Conservation (phyloP, 768 basidiomycete species). For the Collybiopsis confluens region DNA sequence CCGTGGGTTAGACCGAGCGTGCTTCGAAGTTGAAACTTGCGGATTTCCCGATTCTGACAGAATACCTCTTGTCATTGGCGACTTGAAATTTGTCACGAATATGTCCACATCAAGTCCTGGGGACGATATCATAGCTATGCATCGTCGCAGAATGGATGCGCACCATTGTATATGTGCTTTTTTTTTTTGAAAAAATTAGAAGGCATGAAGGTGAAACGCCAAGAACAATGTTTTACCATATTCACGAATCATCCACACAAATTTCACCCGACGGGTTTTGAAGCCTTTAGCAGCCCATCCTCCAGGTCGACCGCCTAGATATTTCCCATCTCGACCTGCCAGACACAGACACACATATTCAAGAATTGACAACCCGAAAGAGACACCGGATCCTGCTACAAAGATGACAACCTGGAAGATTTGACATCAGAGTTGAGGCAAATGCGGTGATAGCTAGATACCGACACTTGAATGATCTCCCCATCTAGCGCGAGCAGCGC, state of each 20-base stretch:
- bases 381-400: slow-evolving; percentile 73
- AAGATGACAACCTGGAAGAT: no score
- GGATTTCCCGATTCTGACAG: not conserved
- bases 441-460: no score
- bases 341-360: slow-evolving; percentile 60
- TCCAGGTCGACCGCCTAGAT: slow-evolving; percentile 42
- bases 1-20: not conserved
- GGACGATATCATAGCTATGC: slow-evolving; percentile 48
- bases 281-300: slow-evolving; percentile 37
- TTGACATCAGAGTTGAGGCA: no score
- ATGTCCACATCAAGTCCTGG: slow-evolving; percentile 60
- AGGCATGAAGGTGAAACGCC: not conserved
- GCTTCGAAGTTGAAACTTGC: not conserved
- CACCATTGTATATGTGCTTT: slow-evolving; percentile 77
- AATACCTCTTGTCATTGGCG: not conserved
- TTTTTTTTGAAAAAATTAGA: not conserved
- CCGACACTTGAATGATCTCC: slow-evolving; percentile 50
- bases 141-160: slow-evolving; percentile 59
- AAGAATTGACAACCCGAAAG: slow-evolving; percentile 63
- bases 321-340: slow-evolving; percentile 46
- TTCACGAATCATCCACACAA: slow-evolving; percentile 76
- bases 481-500: slow-evolving; percentile 56
- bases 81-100: slow-evolving; percentile 62
- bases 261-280: slow-evolving; percentile 53
- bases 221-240: slow-evolving; percentile 46